Base-by-base conservation (phyloP, 306 rosid genomes). In the Ammopiptanthus mongolicus region DNA sequence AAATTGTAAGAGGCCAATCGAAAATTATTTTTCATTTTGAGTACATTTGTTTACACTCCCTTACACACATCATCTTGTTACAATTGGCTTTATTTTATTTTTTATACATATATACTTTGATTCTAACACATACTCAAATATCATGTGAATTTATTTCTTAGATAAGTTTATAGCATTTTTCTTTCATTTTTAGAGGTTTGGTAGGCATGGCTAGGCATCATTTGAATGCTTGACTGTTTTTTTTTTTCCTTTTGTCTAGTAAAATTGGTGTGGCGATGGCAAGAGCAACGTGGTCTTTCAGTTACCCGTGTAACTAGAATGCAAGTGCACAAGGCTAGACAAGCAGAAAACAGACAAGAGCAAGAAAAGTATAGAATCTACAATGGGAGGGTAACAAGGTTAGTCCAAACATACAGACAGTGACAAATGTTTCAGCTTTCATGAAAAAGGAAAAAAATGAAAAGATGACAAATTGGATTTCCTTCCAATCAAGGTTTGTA, bases 311-410 rank as follows among this genome's bases (percentile, higher is more conserved):
- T 62, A 46, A 14, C 6, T 19, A 69, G 74, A 51, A 25, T 62
- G 73, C 77, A 63, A 28, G 66, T 42, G 50, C 67, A 21, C 48
- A 41, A 48, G 34, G 39, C 70, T 46, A 39, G 50, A 28, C 44
- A 10, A 44, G 71, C 79, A 75, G 72, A 69, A 69, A 41, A 59
- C 56, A 48, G 71, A 71, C 65, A 23, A 48, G 63, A 13, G 48
- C 2, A 71, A 73, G 37, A 57, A 80, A 66, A 29, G 23, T 46
- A 71, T 73, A 68, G 80, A 73, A 67, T 82, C 80, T 83, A 68
- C 63, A 51, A 34, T 33, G 64, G 41, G 25, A 47, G 55, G 70
- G 73, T 73, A 64, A 73, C 25, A 69, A 73, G 59, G 78, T 77
- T 75, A 22, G 60, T 72, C 66, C 71, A 77, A 59, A 66, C 76